A percentile compares a stretch with the other conserved stretches of the same genome.
Evolutionary conservation across 768 basidiomycete species (phyloP).

Genomic region (Mycena metata): DNA sequence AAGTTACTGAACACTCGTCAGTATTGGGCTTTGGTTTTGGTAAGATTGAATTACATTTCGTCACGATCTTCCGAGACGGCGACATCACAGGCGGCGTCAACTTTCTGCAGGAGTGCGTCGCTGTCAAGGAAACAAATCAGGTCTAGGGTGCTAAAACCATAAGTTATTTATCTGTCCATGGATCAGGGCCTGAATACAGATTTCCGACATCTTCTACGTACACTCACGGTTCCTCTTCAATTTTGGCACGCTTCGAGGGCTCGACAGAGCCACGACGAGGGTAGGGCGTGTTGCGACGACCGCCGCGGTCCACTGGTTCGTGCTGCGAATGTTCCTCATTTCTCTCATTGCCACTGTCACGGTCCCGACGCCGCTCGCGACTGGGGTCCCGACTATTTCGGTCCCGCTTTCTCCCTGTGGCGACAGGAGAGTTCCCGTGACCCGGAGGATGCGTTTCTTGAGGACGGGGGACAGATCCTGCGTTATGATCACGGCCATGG

Average conservation of each 20-base stretch:
- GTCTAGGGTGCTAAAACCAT: no score
- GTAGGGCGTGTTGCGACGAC: not conserved
- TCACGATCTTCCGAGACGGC: no score
- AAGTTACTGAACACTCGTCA: no score
- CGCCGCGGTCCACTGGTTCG: not conserved
- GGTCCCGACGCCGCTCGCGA: not conserved
- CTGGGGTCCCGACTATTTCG: not conserved
- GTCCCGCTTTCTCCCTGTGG: slow-evolving; percentile 11
- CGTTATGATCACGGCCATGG: no score
- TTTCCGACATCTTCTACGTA: not conserved
- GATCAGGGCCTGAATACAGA: not conserved
- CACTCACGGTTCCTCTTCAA: slow-evolving; percentile 17
- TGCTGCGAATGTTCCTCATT: not conserved
- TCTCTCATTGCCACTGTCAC: no score
- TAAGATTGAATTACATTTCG: no score
- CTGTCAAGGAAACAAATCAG: no score
- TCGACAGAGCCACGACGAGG: slow-evolving; percentile 2
- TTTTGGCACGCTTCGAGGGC: slow-evolving; percentile 20
- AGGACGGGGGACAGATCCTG: not conserved
- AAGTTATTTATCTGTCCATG: not conserved
- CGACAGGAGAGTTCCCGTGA: not conserved
- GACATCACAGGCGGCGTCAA: no score
- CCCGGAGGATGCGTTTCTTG: slow-evolving; percentile 11
- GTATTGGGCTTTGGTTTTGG: no score
- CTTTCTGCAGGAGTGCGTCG: no score